Base-by-base conservation (phyloP, 2,329 filamentous ascomycete genomes). In the Cyphellophora attinorum region DNA sequence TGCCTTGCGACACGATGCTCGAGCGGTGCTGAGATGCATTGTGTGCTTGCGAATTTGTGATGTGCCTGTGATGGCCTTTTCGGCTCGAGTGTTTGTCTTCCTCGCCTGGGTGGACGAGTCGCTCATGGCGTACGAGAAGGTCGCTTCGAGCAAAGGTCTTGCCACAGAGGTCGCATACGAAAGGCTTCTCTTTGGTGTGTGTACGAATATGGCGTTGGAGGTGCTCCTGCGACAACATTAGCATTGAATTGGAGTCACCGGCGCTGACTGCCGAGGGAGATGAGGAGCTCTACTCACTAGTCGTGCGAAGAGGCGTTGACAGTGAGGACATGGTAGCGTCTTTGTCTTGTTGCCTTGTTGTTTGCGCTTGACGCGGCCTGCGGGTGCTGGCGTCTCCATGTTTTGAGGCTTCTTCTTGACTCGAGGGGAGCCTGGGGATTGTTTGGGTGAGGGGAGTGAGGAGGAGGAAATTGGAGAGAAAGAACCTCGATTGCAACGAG, bases 151-250 rank as follows among this genome's bases (percentile, higher is more conserved):
- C 63, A 48, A 67, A 67, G 12, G 61, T 64, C 47, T 66, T 67
- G 41, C 58, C 58, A 47, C 63, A 67, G 31, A 65, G 62, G 29
- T 66, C 62, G 52, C 63, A 67, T 38, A 62, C 61, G 42, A 67
- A 67, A 8, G 63, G 63, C 39, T 67, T 67, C 46, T 67, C 63
- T 46, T 67, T 67, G 14, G 63, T 67, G 49, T 67, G 63, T 45
- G 63, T 67, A 55, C 63, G 60, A 56, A 66, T 62, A 59, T 67
- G 63, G 47, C 63, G 58, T 58, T 67, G 63, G 50, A 67, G 61
- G 55, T 67, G 63, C 52, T 67, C 63, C 46, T 49, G 19, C 34
- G 14, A n/a, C n/a, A n/a, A n/a, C n/a, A n/a, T n/a, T n/a, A n/a
- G n/a, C n/a, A n/a, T n/a, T n/a, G n/a, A n/a, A n/a, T n/a, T n/a